Base-by-base conservation (phyloP, 176 grass and related monocot genomes). In the Thalia dealbata region DNA sequence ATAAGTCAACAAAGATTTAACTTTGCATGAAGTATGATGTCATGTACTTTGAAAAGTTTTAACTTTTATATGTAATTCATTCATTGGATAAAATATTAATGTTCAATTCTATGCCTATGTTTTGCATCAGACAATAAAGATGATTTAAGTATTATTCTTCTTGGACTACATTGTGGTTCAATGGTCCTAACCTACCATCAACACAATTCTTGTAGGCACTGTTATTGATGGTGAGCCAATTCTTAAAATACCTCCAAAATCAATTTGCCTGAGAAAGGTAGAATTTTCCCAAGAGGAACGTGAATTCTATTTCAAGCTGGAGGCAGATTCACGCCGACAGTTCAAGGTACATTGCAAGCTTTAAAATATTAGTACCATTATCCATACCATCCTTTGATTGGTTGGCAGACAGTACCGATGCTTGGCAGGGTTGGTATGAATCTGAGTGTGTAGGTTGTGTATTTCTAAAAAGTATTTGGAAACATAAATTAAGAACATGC, bases 161-260 rank as follows among this genome's bases (percentile, higher is more conserved):
- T 45, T 44, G 10, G 52, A 58, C 6, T n/a, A 72, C 4, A 29
- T 52, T 60, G 14, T 62, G 10, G 32, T 61, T 75, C 63, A 22
- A 50, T 72, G 56, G 46, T 56, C 25, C 64, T 56, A 10, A 41
- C 28, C 56, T 75, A 42, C 28, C 21, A 4, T 12, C n/a, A 27
- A 55, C 14, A 21, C 81, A 4, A 38, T 82, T 62, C 10, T 29
- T 80, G 73, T 83, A 99, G 95, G 84, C 62, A 91, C 95, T 69
- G 0, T 78, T 43, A 93, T 99, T 74, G 79, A 93, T 85, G 95
- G 95, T 77, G 77, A 87, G 75, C 95, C 95, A 46, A 99, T 99
- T 63, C 92, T 99, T 77, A 93, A 95, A 3, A 64, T 99, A 79
- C 95, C 95, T 50, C 83, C 81, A 26, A 99, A 99, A 81, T 78